Evolutionary conservation across 768 basidiomycete species (phyloP), one percentile per base, ranked within the genome.

Genomic region (Tylopilus rubrobrunneus): DNA sequence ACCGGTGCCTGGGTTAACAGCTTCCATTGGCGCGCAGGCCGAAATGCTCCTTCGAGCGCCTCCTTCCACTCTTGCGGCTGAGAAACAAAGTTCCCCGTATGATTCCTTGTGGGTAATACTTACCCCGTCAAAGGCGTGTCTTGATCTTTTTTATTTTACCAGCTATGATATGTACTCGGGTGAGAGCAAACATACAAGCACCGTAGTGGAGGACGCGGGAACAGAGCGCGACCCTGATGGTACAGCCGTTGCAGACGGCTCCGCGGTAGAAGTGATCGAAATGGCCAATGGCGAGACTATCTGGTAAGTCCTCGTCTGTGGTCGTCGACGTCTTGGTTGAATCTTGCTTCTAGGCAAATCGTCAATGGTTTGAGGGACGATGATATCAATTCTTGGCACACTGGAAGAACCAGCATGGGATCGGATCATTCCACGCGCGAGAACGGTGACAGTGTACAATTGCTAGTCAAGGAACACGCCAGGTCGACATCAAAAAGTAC

Each of bases 231-330:
- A 62, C 8, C 59, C 53, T 5, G 63, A 62, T 21, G 60, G 63
- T 14, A 45, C 69, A 66, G 56, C 70, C 62, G 39, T 67, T 46
- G 66, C 69, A 56, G 61, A 80, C 47, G 82, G 80, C 12, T 80
- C 85, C 45, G 89, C 85, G 5, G 73, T 92, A 29, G 88, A 93
- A 70, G 78, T 92, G 42, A 77, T 92, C 51, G 87, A 92, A 64
- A 73, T 91, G 62, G 87, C 88, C n/a, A 91, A 91, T 64, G 91
- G 91, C 23, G 85, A 92, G 66, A 89, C 87, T 8, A 84, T 93
- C 56, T 93, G 91, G 91, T 89, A 51, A 53, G 83, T 75, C 44
- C 43, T 52, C 10, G 5, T 56, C 34, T 46, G 36, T 37, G 1
- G n/a, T 10, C 8, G 1, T 12, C 21, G 52, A 33, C 6, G 33